Percentiles rank a stretch among this genome's conserved stretches.
These are phyloP conservation scores for Coemansia sp. DNA, from an alignment of 192 early-diverging fungal species.

Conservation along the genomic window DNA sequence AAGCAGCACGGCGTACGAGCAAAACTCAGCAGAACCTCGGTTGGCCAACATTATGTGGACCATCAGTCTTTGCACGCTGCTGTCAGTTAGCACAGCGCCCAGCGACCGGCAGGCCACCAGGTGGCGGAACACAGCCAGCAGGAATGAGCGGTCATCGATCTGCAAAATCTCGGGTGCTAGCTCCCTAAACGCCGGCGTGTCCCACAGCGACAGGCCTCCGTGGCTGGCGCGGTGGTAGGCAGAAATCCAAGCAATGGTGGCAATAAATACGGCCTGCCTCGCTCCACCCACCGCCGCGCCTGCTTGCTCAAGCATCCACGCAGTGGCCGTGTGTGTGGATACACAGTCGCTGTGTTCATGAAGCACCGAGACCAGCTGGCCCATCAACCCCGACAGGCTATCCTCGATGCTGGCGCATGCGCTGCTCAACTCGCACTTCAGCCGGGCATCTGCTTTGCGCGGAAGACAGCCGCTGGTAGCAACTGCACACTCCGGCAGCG, in stretches of 20 bases:
- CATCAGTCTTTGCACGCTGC: slow-evolving; percentile 24
- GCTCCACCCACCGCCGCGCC: background rate
- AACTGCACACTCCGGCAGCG: background rate
- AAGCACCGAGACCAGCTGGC: background rate
- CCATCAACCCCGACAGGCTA: slow-evolving; percentile 8
- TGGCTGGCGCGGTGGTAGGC: slow-evolving; percentile 6
- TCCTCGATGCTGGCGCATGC: slow-evolving; percentile 19
- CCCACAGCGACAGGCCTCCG: slow-evolving; percentile 30
- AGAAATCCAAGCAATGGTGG: slow-evolving; percentile 33
- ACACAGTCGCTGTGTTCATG: background rate
- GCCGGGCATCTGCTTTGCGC: background rate
- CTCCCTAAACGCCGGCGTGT: slow-evolving; percentile 1
- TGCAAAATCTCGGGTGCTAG: slow-evolving; percentile 31
- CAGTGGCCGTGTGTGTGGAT: background rate
- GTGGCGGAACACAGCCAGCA: slow-evolving; percentile 29
- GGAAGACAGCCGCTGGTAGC: background rate
- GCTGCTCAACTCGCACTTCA: background rate
- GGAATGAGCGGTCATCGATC: slow-evolving; percentile 30
- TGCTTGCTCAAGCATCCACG: slow-evolving; percentile 23
- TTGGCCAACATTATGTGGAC: slow-evolving; percentile 23
- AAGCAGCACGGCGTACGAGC: slow-evolving; percentile 5
- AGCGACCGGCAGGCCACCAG: slow-evolving; percentile 14
- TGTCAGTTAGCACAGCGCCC: slow-evolving; percentile 3
- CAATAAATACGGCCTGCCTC: slow-evolving; percentile 16
- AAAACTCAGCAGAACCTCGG: slow-evolving; percentile 13